These are phyloP conservation scores for Postia placenta DNA, from an alignment of 768 basidiomycete species.

Conservation along the genomic window DNA sequence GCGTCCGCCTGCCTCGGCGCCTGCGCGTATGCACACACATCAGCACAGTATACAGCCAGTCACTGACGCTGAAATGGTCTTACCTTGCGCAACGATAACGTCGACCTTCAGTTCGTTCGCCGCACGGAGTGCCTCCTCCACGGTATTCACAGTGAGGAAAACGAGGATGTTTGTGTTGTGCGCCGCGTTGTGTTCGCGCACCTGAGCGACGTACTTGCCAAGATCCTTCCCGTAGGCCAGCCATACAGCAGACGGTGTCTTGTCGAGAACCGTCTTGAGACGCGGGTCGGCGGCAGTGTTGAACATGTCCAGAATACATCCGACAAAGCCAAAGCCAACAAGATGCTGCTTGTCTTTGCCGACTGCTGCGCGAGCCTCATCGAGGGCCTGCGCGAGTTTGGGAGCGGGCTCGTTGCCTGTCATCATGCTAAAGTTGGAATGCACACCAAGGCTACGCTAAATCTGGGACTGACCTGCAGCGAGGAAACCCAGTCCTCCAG, in stretches of 20 bases:
- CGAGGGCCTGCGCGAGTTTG: conserved; percentile 51
- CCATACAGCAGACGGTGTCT: conserved; percentile 63
- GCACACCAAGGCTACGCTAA: too few species aligned
- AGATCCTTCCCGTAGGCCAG: conserved; percentile 62
- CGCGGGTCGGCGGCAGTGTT: conserved; percentile 32
- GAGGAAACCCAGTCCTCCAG: conserved; percentile 74
- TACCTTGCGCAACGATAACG: conserved; percentile 76
- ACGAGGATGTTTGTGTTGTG: conserved; percentile 40
- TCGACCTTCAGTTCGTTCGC: conserved; percentile 66
- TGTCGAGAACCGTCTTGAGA: conserved; percentile 45
- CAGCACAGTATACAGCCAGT: too few species aligned
- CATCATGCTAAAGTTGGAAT: conserved; percentile 36
- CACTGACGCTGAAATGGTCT: too few species aligned
- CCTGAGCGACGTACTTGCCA: conserved; percentile 47
- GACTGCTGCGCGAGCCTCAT: conserved; percentile 13
- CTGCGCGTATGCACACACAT: too few species aligned
- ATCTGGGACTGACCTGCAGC: conserved; percentile 61
- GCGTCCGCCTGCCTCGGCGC: conserved; percentile 79
- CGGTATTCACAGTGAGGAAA: conserved; percentile 60
- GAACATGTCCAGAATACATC: conserved; percentile 57
- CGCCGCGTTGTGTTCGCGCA: conserved; percentile 27
- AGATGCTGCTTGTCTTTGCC: conserved; percentile 29
- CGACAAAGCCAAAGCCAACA: conserved; percentile 72
- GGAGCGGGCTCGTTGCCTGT: conserved; percentile 36
- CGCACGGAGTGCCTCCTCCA: conserved; percentile 54